These are phyloP conservation scores for Aurifilum marmelostoma DNA, from an alignment of 2,329 filamentous ascomycete genomes.

Conservation along the genomic window DNA sequence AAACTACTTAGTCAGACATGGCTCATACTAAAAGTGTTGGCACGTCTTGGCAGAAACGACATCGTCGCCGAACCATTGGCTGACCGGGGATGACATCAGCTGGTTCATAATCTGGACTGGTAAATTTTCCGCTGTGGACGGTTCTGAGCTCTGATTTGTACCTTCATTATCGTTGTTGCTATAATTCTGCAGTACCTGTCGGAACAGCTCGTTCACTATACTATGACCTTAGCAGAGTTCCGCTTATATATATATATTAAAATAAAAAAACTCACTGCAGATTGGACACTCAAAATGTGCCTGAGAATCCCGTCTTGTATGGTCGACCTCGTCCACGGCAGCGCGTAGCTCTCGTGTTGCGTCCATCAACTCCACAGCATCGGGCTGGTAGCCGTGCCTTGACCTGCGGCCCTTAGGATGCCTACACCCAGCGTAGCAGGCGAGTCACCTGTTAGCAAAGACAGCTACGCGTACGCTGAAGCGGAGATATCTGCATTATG, in stretches of 20 bases:
- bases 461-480: no score
- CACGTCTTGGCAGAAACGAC: slow-evolving; percentile 43
- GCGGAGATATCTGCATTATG: no score
- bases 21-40: slow-evolving; percentile 45
- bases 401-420: background rate
- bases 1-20: no score
- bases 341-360: background rate
- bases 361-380: background rate
- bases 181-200: background rate
- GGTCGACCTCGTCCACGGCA: background rate
- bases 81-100: background rate
- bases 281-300: background rate
- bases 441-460: no score
- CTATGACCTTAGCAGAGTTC: background rate
- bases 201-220: background rate
- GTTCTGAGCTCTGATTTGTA: background rate
- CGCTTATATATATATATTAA: no score
- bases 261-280: background rate
- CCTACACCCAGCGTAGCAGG: background rate
- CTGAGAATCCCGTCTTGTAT: background rate
- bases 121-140: background rate
- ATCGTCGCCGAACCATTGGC: slow-evolving; percentile 34
- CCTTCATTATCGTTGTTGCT: background rate
- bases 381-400: background rate
- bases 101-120: background rate